phyloP scores from a whole-genome alignment of 805 yeast genomes.

The Candida tammaniensis region DNA sequence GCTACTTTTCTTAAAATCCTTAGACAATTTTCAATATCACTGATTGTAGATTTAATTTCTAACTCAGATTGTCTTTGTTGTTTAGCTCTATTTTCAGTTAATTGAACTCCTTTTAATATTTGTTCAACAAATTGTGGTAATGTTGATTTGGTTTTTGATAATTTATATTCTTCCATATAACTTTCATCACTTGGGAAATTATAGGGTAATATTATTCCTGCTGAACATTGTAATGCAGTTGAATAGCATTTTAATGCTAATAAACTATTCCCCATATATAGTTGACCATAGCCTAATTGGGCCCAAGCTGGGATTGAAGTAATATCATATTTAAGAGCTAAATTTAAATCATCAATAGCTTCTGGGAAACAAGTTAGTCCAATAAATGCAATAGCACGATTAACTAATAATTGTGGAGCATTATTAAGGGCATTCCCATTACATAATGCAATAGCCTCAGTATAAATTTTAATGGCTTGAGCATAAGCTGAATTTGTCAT shows the following conservation, averaged over 20 bases:
- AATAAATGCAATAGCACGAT: slow-evolving; percentile 40
- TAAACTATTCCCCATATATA: slow-evolving; percentile 37
- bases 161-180: slow-evolving; percentile 18
- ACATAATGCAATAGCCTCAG: slow-evolving; percentile 30
- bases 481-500: slow-evolving; percentile 35
- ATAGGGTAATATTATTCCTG: slow-evolving; percentile 31
- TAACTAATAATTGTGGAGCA: slow-evolving; percentile 33
- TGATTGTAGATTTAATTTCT: slow-evolving; percentile 16
- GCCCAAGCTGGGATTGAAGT: slow-evolving; percentile 42
- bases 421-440: slow-evolving; percentile 13
- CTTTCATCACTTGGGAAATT: slow-evolving; percentile 12
- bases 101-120: slow-evolving; percentile 28
- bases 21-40: slow-evolving; percentile 3
- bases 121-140: slow-evolving; percentile 40
- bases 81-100: slow-evolving; percentile 36
- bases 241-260: slow-evolving; percentile 32
- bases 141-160: slow-evolving; percentile 19
- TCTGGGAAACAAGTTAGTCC: slow-evolving; percentile 40
- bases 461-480: slow-evolving; percentile 38
- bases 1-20: slow-evolving; percentile 9
- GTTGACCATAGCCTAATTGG: slow-evolving; percentile 42
- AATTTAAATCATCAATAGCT: slow-evolving; percentile 34
- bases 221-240: slow-evolving; percentile 25
- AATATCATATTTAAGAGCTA: slow-evolving; percentile 28
- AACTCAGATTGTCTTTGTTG: slow-evolving; percentile 28